phyloP scores from a whole-genome alignment of 768 basidiomycete genomes.

The Mycena metata region DNA sequence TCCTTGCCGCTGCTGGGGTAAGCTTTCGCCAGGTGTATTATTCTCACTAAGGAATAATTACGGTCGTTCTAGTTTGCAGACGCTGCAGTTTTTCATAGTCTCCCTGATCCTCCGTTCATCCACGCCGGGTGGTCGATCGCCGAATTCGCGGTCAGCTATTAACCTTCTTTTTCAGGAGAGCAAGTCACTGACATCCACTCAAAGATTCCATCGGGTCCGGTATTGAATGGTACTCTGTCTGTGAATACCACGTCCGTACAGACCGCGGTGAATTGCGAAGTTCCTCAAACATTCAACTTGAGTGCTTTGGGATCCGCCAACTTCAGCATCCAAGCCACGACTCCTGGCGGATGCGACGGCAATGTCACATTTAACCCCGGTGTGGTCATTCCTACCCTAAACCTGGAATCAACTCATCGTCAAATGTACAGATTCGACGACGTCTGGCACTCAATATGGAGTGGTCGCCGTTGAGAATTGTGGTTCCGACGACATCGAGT shows the following conservation, averaged over 20 bases:
- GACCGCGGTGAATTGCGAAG: constrained; percentile 64
- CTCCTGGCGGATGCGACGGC: constrained; percentile 61
- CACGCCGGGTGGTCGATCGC: constrained; percentile 65
- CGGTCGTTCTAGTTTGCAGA: constrained; percentile 52
- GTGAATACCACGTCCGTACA: constrained; percentile 67
- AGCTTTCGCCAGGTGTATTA: constrained; percentile 32
- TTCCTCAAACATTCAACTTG: constrained; percentile 47
- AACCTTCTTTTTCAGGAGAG: neutral
- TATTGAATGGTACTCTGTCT: constrained; percentile 66
- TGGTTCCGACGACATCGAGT: constrained; percentile 46
- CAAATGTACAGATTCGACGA: constrained; percentile 11
- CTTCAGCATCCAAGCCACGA: constrained; percentile 60
- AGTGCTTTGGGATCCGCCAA: constrained; percentile 36
- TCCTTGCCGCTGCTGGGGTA: constrained; percentile 71
- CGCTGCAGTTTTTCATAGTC: constrained; percentile 57
- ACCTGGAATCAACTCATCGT: neutral
- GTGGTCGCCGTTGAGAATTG: constrained; percentile 55
- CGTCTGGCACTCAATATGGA: constrained; percentile 57
- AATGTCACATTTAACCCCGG: constrained; percentile 53
- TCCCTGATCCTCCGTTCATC: constrained; percentile 74
- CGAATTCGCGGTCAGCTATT: constrained; percentile 59
- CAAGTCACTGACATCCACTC: neutral
- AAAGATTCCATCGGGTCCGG: constrained; percentile 58
- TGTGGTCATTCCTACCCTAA: neutral
- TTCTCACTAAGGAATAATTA: neutral